phyloP scores from a whole-genome alignment of 176 grass and related monocot species.

The Pontederia crassipes region DNA sequence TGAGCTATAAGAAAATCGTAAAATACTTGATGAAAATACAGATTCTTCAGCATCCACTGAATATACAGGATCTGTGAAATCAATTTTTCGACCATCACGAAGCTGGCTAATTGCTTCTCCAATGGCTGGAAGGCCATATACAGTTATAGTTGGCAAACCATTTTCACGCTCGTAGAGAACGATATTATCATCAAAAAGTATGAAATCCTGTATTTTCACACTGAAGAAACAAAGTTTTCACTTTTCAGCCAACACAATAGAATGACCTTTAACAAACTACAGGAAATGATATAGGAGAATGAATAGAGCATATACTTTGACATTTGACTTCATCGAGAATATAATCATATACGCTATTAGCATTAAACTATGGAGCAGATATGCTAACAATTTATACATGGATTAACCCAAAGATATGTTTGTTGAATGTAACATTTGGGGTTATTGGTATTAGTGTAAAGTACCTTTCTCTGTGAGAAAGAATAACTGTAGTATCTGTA shows the following conservation, averaged over 20 bases:
- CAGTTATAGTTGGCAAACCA: conserved; percentile 62
- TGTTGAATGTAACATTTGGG: background rate
- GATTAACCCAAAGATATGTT: background rate
- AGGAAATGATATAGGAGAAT: no score
- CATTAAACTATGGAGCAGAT: no score
- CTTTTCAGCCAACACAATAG: background rate
- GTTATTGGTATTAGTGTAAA: no score
- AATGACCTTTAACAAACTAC: background rate
- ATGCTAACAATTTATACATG: no score
- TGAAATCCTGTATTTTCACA: conserved; percentile 74
- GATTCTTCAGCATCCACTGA: conserved; percentile 43
- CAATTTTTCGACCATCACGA: conserved; percentile 40
- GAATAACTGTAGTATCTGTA: conserved; percentile 51
- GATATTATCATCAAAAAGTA: conserved; percentile 67
- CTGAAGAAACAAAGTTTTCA: conserved; percentile 36
- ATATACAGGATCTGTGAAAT: conserved; percentile 68
- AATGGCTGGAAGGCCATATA: conserved; percentile 52
- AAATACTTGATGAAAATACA: conserved; percentile 47
- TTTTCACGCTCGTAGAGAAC: conserved; percentile 75
- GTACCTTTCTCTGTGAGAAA: conserved; percentile 96
- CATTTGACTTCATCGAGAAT: no score
- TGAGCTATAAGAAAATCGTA: conserved; percentile 76
- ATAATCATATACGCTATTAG: no score
- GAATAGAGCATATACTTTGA: no score
- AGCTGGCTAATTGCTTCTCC: conserved; percentile 58